Conservation (phyloP, 495 filamentous ascomycete genomes). For the Xylaria grammica region DNA sequence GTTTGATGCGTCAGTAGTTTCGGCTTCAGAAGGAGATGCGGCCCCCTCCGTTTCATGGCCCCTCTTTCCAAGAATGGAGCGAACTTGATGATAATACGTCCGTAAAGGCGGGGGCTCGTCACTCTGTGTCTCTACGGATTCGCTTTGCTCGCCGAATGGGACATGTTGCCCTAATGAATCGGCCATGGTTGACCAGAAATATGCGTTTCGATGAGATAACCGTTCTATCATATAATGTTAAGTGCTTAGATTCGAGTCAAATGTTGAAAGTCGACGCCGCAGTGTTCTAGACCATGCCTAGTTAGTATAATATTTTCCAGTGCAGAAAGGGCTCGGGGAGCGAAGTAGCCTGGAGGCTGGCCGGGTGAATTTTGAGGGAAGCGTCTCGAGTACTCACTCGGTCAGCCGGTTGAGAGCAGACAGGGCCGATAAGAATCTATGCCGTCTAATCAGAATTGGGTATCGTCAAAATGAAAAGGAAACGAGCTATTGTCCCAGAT, state of each 20-base stretch:
- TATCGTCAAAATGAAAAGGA: background rate
- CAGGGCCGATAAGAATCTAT: background rate
- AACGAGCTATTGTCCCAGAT: background rate
- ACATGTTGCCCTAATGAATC: background rate
- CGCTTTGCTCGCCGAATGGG: background rate
- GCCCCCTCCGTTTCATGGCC: background rate
- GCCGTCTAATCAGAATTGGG: background rate
- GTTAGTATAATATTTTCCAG: too few species aligned
- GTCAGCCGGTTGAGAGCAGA: background rate
- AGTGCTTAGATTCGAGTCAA: background rate
- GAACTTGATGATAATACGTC: slow-evolving; percentile 17
- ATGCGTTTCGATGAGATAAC: background rate
- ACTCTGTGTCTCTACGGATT: background rate
- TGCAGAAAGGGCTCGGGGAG: too few species aligned
- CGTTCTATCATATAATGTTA: background rate
- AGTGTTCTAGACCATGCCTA: too few species aligned
- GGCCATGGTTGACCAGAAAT: slow-evolving; percentile 3
- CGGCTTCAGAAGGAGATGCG: background rate
- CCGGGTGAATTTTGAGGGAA: background rate
- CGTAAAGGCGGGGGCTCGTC: slow-evolving; percentile 1
- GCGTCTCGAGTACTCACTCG: background rate
- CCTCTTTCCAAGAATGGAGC: slow-evolving; percentile 12
- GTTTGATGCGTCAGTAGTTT: background rate
- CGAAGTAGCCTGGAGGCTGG: too few species aligned
- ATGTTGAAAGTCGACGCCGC: background rate